These are phyloP conservation scores for Sechiopsis laciniata DNA, from an alignment of 306 rosid genomes.

Conservation along the genomic window DNA sequence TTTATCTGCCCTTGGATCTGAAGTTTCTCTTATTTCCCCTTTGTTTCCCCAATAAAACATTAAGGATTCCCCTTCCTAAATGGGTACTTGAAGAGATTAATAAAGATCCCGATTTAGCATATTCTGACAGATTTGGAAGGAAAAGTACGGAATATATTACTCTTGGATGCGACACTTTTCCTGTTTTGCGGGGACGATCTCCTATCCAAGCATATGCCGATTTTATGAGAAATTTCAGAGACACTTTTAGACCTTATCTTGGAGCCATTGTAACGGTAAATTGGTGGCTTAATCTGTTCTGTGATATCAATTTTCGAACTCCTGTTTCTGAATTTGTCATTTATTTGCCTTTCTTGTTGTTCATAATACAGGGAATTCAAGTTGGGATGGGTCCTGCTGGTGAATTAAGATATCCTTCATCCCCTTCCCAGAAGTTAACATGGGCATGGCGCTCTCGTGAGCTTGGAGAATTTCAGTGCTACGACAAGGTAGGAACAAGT, in stretches of 20 bases:
- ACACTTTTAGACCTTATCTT: constrained; percentile 48
- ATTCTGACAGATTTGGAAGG: constrained; percentile 75
- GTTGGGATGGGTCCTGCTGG: constrained; percentile 94
- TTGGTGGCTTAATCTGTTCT: constrained; percentile 15
- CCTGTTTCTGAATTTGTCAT: background rate
- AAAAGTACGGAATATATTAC: constrained; percentile 70
- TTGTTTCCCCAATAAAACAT: constrained; percentile 22
- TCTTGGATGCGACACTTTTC: constrained; percentile 81
- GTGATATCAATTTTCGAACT: background rate
- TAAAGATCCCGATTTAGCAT: constrained; percentile 63
- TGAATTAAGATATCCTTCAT: constrained; percentile 80
- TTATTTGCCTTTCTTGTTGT: background rate
- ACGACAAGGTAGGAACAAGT: constrained; percentile 58
- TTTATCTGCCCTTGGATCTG: constrained; percentile 26
- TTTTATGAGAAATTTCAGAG: constrained; percentile 81
- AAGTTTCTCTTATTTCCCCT: constrained; percentile 33
- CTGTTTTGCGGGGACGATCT: constrained; percentile 76
- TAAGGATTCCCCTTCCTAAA: constrained; percentile 79
- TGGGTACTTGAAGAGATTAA: constrained; percentile 80
- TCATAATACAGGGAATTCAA: constrained; percentile 63
- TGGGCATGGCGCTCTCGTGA: constrained; percentile 44
- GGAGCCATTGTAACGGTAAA: constrained; percentile 74
- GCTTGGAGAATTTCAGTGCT: constrained; percentile 87
- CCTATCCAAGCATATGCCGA: constrained; percentile 79
- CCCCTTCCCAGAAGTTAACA: constrained; percentile 41